Evolutionary conservation across 371 early-diverging fungal genomes (phyloP).

Genomic region (Conidiobolus incongruus): DNA sequence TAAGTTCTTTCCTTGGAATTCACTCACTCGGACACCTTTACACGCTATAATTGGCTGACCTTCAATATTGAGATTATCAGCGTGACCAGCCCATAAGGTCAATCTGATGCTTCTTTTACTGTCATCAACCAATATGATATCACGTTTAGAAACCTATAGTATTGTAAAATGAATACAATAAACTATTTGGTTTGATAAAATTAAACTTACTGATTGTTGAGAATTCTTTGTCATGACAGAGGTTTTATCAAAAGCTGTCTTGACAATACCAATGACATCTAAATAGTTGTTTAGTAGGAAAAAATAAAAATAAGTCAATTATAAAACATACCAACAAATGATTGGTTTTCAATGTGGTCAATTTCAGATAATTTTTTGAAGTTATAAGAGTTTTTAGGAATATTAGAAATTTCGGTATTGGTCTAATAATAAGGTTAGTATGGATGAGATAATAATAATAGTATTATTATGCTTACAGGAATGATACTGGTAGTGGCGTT

Average conservation of each 20-base stretch:
- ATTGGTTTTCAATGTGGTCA: slow-evolving; percentile 31
- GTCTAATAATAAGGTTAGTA: neutral
- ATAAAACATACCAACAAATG: slow-evolving; percentile 39
- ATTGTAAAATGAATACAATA: too few relatives aligned
- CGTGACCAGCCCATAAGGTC: slow-evolving; percentile 80
- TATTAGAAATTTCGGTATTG: slow-evolving; percentile 7
- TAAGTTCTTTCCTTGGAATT: slow-evolving; percentile 47
- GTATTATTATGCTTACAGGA: too few relatives aligned
- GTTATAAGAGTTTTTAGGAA: slow-evolving; percentile 43
- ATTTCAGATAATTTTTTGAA: slow-evolving; percentile 42
- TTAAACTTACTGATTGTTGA: slow-evolving; percentile 29
- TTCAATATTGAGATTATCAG: slow-evolving; percentile 31
- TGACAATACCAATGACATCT: slow-evolving; percentile 71
- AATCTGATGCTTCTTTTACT: slow-evolving; percentile 39
- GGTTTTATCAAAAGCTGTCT: slow-evolving; percentile 27
- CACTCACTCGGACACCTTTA: slow-evolving; percentile 63
- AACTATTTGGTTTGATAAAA: too few relatives aligned
- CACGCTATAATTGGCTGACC: slow-evolving; percentile 47
- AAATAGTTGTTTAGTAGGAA: too few relatives aligned
- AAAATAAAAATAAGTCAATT: too few relatives aligned
- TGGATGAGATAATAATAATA: slow-evolving; percentile 12
- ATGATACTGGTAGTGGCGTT: too few relatives aligned
- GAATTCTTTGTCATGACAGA: slow-evolving; percentile 43
- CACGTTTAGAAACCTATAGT: slow-evolving; percentile 53
- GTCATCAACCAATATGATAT: slow-evolving; percentile 62